Base-by-base conservation (phyloP, 2,329 filamentous ascomycete species). In the Neurospora sp. region DNA sequence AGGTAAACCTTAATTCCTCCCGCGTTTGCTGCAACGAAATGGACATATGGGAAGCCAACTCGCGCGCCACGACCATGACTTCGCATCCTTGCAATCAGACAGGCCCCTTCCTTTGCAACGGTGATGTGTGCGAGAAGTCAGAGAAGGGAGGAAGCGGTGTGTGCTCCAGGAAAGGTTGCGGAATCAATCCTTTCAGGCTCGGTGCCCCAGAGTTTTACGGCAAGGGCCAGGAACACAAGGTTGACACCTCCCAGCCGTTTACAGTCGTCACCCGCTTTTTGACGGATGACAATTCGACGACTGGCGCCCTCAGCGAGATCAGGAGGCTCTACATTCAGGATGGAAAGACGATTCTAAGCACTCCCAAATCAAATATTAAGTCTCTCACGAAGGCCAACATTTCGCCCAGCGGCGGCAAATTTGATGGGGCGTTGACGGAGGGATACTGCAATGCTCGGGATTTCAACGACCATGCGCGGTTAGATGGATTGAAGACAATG, bases 21-120 rank as follows among this genome's bases (percentile, higher is more conserved):
- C 83, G 84, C 38, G 76, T 82, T 2, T 87, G 85, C 81, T 87
- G 85, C 74, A 84, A 84, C 73, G 84, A 86, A 74, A 82, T 86
- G 76, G 85, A 86, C 70, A 85, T 86, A 73, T 86, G 84, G 83
- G 84, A 87, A 71, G 84, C 84, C 68, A 87, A 86, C 78, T 79
- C 79, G 23, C 76, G 76, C 3, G 77, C 85, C 4, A 82, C 78
- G 19, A 79, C 81, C 9, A 76, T 84, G 17, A 83, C 84, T 0
- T 84, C 85, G 2, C 85, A 87, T 70, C 78, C 83, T 1, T 87
- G 85, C 79, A 81, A 77, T 73, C 76, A 78, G 28, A 78, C 79
- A 0, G 80, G 83, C 1, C 76, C 84, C 6, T 84, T 82, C 73
- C 76, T 78, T 67, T 85, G 83, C 71, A 76, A 79, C 23, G 84